Base-by-base conservation (phyloP, 2,329 filamentous ascomycete species). In the Diaporthe citri region DNA sequence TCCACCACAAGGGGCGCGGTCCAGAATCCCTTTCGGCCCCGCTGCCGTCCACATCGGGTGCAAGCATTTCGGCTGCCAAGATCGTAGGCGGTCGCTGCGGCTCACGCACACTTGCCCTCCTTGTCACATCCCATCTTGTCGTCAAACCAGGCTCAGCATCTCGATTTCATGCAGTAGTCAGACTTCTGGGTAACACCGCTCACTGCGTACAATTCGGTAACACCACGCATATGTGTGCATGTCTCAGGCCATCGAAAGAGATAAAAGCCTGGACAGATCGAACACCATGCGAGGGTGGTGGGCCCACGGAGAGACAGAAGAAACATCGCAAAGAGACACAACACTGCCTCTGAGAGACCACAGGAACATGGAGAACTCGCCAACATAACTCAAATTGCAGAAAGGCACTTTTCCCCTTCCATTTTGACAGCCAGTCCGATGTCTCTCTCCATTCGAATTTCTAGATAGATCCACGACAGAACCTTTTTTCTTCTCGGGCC, bases 81-180 rank as follows among this genome's bases (percentile, higher is more conserved):
- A n/a, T n/a, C n/a, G n/a, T n/a, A n/a, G n/a, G n/a, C n/a, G n/a
- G n/a, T n/a, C n/a, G n/a, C 41, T 46, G 60, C 60, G 39, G n/a
- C n/a, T 62, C n/a, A 8, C 39, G 25, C 59, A 55, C 17, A 66
- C 31, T 52, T 20, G 15, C 46, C 20, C n/a, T 43, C 22, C 46
- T 20, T 52, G 43, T 34, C 62, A 36, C 28, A 36, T 36, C 62
- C 43, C 43, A 28, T 28, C 13, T 41, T 55, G 34, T 22, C 31
- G 25, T 67, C 34, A 41, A 12, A 12, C 31, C 43, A 25, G 46
- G 46, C n/a, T 39, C 64, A 52, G 28, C 31, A 67, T 67, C 64
- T 67, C 64, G 64, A 67, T 67, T 52, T 25, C n/a, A 25, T 67
- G 64, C 64, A 69, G 34, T 69, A 67, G 31, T 41, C 46, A 31